Evolutionary conservation across 805 yeast genomes (phyloP), one percentile per base, ranked within the genome.

Genomic region (Naumovozyma baii): DNA sequence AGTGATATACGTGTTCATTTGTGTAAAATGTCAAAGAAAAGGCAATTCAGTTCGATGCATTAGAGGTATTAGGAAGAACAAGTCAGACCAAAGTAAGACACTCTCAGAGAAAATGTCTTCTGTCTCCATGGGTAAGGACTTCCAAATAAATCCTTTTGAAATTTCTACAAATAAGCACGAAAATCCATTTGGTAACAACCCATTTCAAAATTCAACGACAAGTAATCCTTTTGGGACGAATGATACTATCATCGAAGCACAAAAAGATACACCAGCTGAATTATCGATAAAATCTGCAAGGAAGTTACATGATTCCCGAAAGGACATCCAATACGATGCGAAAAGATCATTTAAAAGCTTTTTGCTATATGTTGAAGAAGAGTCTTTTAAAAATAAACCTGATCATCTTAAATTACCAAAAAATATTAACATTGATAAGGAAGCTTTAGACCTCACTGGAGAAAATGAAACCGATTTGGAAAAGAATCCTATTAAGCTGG

Each of bases 1-100:
- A 43, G 78, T 77, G 3, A 61, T 92, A 14, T 92, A 90, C 53
- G 70, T 92, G 0, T 83, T 90, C 56, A 76, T 78, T 2, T 92
- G 98, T 61, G 54, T 65, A 14, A 72, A 74, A 33, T 92, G 98
- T 58, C 71, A 81, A 34, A 69, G 84, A 45, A 73, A 74, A 48
- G 67, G 72, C 3, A 95, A 95, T 4, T 67, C 83, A 1, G 67
- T 87, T 2, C 74, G 82, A 48, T 87, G 85, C 20, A 66, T 92
- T 38, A 69, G 96, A 55, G 95, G 90, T 2, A 67, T 88, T 1
- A 63, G 69, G 42, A 76, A 78, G 49, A 85, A 80, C 51, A 75
- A 76, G 0, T 61, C 54, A 9, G 61, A 66, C 39, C 64, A 78
- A 34, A 63, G 63, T 31, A 62, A 65, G 5, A 65, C 67, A 37